Evolutionary conservation across 2,329 filamentous ascomycete species (phyloP).

Genomic region (Trichoderma oligosporum): DNA sequence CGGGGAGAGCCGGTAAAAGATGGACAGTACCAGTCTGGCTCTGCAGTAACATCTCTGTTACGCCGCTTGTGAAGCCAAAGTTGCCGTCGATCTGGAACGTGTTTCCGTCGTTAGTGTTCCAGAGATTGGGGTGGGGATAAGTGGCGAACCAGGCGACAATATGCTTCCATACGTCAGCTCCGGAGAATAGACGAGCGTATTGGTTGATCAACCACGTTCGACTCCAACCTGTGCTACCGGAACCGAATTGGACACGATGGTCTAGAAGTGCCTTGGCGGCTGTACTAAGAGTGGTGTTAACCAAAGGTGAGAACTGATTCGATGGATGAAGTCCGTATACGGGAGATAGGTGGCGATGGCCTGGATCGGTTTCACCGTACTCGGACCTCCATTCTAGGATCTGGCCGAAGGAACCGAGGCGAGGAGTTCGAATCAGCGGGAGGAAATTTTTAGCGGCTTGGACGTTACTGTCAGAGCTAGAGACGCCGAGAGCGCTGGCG

Average conservation of each 20-base stretch:
- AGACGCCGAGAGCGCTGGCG: neutral
- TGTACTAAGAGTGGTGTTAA: slow-evolving; percentile 15
- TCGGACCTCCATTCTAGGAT: slow-evolving; percentile 38
- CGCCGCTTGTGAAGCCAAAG: slow-evolving; percentile 43
- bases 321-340: slow-evolving; percentile 45
- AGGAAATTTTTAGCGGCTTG: slow-evolving; percentile 16
- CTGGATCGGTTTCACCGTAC: slow-evolving; percentile 38
- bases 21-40: slow-evolving; percentile 31
- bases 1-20: slow-evolving; percentile 27
- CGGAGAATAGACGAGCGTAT: slow-evolving; percentile 41
- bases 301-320: slow-evolving; percentile 24
- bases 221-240: slow-evolving; percentile 35
- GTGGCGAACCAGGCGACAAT: slow-evolving; percentile 28
- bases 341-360: slow-evolving; percentile 47
- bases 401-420: slow-evolving; percentile 28
- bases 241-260: slow-evolving; percentile 34
- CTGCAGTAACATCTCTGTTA: slow-evolving; percentile 45
- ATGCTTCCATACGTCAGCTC: slow-evolving; percentile 29
- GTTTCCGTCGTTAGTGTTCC: slow-evolving; percentile 34
- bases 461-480: slow-evolving; percentile 11
- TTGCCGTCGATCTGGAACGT: slow-evolving; percentile 51
- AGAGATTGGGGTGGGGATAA: slow-evolving; percentile 32
- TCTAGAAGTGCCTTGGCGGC: slow-evolving; percentile 31
- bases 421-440: slow-evolving; percentile 16
- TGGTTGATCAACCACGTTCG: slow-evolving; percentile 46